Conservation (phyloP, 2,329 filamentous ascomycete genomes). For the Beauveria sp. region DNA sequence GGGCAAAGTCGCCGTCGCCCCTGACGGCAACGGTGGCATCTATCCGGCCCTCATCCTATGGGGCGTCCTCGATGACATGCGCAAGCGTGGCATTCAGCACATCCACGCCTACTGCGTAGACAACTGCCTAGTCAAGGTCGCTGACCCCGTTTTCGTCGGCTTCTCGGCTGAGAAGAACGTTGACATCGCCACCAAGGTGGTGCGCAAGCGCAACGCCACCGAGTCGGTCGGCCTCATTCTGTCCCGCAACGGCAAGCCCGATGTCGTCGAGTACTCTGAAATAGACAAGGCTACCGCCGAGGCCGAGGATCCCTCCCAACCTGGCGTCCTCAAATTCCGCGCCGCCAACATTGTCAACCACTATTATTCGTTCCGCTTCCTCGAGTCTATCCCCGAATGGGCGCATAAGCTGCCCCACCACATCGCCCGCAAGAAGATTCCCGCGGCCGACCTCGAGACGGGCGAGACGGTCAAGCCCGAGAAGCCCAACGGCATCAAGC, state of each 20-base stretch:
- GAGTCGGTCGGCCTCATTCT: conserved; percentile 94
- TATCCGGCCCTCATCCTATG: conserved; percentile 83
- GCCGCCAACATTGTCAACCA: conserved; percentile 99
- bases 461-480: conserved; percentile 82
- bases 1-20: conserved; percentile 84
- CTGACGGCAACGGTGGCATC: conserved; percentile 93
- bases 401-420: conserved; percentile 84
- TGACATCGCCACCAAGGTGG: conserved; percentile 98
- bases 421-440: conserved; percentile 97
- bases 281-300: conserved; percentile 85
- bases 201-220: conserved; percentile 92
- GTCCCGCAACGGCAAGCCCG: conserved; percentile 89
- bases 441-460: conserved; percentile 65
- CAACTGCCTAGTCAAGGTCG: conserved; percentile 99
- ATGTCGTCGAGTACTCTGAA: conserved; percentile 98
- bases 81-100: conserved; percentile 81
- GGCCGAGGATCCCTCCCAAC: conserved; percentile 74
- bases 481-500: conserved; percentile 96
- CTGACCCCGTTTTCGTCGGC: conserved; percentile 90
- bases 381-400: conserved; percentile 85
- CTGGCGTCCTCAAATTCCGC: conserved; percentile 82
- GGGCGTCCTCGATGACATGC: conserved; percentile 80
- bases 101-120: conserved; percentile 98
- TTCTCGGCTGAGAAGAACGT: conserved; percentile 83
- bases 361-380: conserved; percentile 94